Conservation (phyloP, 2,329 filamentous ascomycete species). For the Fonsecaea multimorphosa region DNA sequence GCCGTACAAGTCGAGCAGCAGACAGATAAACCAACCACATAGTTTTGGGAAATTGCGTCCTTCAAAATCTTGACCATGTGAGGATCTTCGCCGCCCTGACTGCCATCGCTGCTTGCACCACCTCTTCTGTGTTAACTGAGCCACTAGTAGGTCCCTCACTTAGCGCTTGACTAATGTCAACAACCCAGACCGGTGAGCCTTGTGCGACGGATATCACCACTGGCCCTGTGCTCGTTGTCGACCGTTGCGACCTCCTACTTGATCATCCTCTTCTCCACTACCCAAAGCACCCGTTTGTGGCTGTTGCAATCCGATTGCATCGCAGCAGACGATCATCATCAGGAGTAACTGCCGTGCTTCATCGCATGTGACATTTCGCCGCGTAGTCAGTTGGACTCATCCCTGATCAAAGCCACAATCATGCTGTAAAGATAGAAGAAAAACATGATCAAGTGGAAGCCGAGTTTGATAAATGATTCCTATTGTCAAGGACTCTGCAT, state of each 20-base stretch:
- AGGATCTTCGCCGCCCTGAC: neutral
- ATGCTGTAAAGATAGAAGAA: slow-evolving; percentile 99
- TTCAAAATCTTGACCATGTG: slow-evolving; percentile 6
- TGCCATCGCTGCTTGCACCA: neutral
- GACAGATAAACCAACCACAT: slow-evolving; percentile 8
- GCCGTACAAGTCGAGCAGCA: slow-evolving; percentile 7
- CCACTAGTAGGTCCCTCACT: neutral
- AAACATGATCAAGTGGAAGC: slow-evolving; percentile 99
- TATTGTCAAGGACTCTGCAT: slow-evolving; percentile 47
- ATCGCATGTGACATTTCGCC: slow-evolving; percentile 48
- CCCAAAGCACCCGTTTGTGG: neutral
- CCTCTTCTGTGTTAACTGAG: neutral
- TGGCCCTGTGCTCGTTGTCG: neutral
- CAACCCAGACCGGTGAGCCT: neutral
- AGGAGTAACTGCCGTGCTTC: slow-evolving; percentile 42
- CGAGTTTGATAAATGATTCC: slow-evolving; percentile 99
- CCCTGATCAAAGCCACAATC: slow-evolving; percentile 94
- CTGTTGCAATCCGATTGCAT: neutral
- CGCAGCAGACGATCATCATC: slow-evolving; percentile 14
- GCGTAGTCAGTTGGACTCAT: slow-evolving; percentile 78
- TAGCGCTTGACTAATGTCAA: neutral
- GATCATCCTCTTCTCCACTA: neutral
- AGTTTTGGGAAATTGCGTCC: neutral
- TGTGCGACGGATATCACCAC: neutral
- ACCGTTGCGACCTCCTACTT: neutral